phyloP scores from a whole-genome alignment of 257 asterid genomes.

The Thymus mandschuricus region DNA sequence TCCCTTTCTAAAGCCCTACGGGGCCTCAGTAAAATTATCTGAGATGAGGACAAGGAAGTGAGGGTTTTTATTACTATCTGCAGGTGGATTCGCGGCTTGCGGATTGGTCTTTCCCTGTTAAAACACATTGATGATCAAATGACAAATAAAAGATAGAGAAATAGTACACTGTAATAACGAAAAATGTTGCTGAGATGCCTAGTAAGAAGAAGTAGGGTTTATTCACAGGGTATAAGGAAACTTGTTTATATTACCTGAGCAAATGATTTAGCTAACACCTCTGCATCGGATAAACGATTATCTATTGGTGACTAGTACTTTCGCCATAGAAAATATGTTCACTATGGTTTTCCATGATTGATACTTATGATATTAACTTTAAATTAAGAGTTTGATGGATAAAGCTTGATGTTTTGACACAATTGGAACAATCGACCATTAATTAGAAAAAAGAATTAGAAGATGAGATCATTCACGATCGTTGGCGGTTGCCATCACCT shows the following conservation, averaged over 20 bases:
- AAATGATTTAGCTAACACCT: constrained; percentile 77
- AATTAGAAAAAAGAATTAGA: no score
- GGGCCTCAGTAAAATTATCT: constrained; percentile 77
- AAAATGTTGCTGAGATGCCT: constrained; percentile 20
- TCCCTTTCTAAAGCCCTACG: no score
- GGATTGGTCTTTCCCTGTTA: constrained; percentile 77
- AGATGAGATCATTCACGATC: no score
- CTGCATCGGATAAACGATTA: constrained; percentile 73
- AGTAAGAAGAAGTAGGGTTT: constrained; percentile 15
- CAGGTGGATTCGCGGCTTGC: constrained; percentile 63
- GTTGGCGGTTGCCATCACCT: no score
- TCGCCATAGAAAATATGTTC: no score
- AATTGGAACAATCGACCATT: no score
- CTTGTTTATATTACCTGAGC: constrained; percentile 59
- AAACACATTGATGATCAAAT: constrained; percentile 29
- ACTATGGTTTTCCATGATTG: no score
- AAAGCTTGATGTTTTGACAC: no score
- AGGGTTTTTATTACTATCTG: constrained; percentile 75
- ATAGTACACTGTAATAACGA: constrained; percentile 69
- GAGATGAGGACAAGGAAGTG: constrained; percentile 86
- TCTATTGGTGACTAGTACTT: constrained; percentile 45
- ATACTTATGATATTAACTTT: no score
- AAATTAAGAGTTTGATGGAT: no score
- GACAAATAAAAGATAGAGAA: constrained; percentile 91
- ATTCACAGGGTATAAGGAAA: constrained; percentile 12